Conservation (phyloP, 169 alveolate genomes). For the Cryptosporidium sp. region DNA sequence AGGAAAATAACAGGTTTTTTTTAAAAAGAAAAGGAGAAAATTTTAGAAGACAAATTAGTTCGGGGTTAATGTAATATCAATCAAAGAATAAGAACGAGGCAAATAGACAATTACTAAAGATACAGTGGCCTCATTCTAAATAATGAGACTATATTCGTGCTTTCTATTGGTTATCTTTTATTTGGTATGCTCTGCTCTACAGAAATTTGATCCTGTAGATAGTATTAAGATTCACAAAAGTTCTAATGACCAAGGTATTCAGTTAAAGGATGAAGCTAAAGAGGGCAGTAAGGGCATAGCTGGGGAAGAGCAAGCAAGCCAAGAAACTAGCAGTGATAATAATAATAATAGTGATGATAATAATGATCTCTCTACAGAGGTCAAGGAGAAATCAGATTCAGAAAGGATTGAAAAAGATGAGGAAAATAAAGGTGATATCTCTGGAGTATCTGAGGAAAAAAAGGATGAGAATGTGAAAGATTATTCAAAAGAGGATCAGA, state of each 20-base stretch:
- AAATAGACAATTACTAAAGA: not conserved
- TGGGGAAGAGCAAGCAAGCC: not conserved
- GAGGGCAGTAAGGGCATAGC: not conserved
- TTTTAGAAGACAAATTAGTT: not conserved
- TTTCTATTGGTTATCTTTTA: slow-evolving; percentile 3
- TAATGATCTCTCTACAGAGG: not conserved
- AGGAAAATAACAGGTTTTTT: not conserved
- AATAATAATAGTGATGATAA: not conserved
- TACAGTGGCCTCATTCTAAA: not conserved
- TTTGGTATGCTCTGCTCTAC: not conserved
- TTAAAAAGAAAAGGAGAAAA: not conserved
- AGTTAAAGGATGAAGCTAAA: not conserved
- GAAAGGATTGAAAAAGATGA: not conserved
- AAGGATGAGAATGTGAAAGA: not conserved
- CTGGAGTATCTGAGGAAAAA: not conserved
- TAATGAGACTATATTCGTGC: slow-evolving; percentile 3
- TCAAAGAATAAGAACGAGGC: not conserved
- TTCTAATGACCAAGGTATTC: not conserved
- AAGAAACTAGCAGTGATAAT: not conserved
- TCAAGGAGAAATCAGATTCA: not conserved
- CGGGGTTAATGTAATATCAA: not conserved
- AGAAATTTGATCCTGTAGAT: not conserved
- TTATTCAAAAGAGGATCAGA: not conserved
- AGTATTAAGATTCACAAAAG: not conserved
- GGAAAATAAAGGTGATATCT: not conserved